Base-by-base conservation (phyloP, 345 rosid genomes). In the Firmiana major region DNA sequence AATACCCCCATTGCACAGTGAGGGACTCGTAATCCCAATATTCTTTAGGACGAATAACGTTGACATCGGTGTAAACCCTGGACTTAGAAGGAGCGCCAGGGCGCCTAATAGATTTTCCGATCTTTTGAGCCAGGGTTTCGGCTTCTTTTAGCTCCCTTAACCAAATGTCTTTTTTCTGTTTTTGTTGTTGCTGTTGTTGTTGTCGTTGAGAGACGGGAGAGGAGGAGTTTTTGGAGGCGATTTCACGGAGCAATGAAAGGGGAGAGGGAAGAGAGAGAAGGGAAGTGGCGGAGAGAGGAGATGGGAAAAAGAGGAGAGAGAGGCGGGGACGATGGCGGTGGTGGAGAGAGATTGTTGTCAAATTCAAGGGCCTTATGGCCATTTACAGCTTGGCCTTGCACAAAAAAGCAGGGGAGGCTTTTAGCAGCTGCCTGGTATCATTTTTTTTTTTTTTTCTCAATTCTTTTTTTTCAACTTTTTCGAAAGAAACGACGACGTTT, bases 51-150 rank as follows among this genome's bases (percentile, higher is more conserved):
- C 90, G 93, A 78, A 86, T 76, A 21, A 93, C 93, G 81, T 94
- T 94, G 84, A 93, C 73, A 75, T 94, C 98, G 26, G 91, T 51
- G 75, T 90, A 94, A 91, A 93, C 97, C 95, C 93, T 94, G 83
- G 98, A 89, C 80, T 89, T 91, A 70, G 97, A 94, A 65, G 97
- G 89, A n/a, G 97, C 95, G 81, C 98, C 98, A 40, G 97, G 90
- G 77, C 94, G 93, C 81, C 97, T 87, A 81, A 89, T 78, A 42
- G 98, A 92, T 87, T 93, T 93, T 0, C 93, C 98, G 85, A 93
- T 93, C 89, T 93, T 94, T 90, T 94, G 97, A 77, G 98, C 97
- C 97, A 93, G 90, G 86, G 85, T 90, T 82, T 87, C 93, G 28
- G 86, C 77, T 58, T 79, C 67, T 13, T 75, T 82, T 4, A 73